Conservation (phyloP, 2,329 filamentous ascomycete species). For the Allantophomopsis lycopodina region DNA sequence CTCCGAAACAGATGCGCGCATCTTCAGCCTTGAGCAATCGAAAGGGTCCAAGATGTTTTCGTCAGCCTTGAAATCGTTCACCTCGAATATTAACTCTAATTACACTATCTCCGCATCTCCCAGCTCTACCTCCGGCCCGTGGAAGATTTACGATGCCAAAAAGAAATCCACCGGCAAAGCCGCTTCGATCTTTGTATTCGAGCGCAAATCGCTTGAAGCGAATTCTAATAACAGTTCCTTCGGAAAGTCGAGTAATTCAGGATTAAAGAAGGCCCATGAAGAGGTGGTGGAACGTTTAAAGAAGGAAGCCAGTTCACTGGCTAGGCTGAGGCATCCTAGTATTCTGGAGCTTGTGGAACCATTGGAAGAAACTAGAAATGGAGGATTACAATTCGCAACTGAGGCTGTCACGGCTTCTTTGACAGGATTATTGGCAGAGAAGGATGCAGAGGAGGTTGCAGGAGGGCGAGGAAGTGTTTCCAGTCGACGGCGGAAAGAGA, state of each 20-base stretch:
- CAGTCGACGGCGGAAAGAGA: constrained; percentile 67
- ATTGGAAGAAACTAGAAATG: constrained; percentile 83
- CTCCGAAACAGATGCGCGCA: too few relatives aligned
- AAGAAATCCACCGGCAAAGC: constrained; percentile 86
- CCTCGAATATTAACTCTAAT: constrained; percentile 82
- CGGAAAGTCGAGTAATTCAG: constrained; percentile 46
- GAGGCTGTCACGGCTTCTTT: constrained; percentile 86
- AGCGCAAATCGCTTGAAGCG: constrained; percentile 71
- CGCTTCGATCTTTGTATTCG: constrained; percentile 89
- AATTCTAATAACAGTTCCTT: constrained; percentile 39
- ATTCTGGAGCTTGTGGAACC: constrained; percentile 89
- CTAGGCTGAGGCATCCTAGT: constrained; percentile 78
- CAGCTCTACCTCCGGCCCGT: constrained; percentile 74
- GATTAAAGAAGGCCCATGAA: constrained; percentile 69
- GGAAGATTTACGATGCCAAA: constrained; percentile 96
- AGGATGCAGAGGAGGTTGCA: constrained; percentile 70
- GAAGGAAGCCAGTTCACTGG: constrained; percentile 81
- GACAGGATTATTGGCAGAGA: constrained; percentile 67
- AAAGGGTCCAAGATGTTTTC: constrained; percentile 60
- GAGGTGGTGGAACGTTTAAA: constrained; percentile 85
- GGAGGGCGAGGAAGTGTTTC: constrained; percentile 55
- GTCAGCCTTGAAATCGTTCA: constrained; percentile 85
- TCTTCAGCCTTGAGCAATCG: neutral
- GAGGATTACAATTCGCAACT: constrained; percentile 90
- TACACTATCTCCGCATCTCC: constrained; percentile 69